Evolutionary conservation across 352 stramenopile genomes (phyloP), one percentile per base, ranked within the genome.

Genomic region (Globisporangium abappressorium): DNA sequence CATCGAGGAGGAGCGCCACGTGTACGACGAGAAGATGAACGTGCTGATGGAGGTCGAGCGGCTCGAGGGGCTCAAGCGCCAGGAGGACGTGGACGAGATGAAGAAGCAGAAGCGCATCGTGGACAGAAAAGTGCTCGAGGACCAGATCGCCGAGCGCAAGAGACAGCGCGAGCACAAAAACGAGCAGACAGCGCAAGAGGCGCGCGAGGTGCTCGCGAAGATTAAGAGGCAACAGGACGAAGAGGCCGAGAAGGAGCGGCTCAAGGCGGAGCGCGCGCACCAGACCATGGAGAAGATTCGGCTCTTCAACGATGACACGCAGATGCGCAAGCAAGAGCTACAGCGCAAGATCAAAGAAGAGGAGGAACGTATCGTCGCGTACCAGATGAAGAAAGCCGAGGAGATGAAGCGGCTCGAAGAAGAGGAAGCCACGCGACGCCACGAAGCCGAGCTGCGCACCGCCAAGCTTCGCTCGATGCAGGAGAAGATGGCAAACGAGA

Each of bases 21-120:
- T 97, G 69, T 98, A 98, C 78, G 93, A 99, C 59, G 82, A 94
- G 22, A 91, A 97, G 61, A 97, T 98, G 89, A 97, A 98, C 62
- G 77, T 97, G 54, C 79, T 96, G 54, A 98, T 98, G 94, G 94
- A 98, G 74, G 90, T 98, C 54, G 89, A 98, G 74, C 88, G 95
- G 1, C 81, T 99, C 18, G 84, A 97, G 66, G 93, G 96, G 20
- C 79, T 99, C 2, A 93, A 98, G 69, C 73, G 78, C 34, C 90
- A 97, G 64, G 94, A 98, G 68, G 78, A 85, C 28, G 75, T 96
- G 33, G 92, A 98, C 61, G 87, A 97, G 57, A 75, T 86, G 28
- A 96, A 97, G 57, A 96, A 94, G 65, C 80, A 92, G 22, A 95
- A 93, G 75, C 79, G 87, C 24, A 84, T 89, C 60, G 79, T 85